Base-by-base conservation (phyloP, 495 filamentous ascomycete genomes). In the Xylaria longipes region DNA sequence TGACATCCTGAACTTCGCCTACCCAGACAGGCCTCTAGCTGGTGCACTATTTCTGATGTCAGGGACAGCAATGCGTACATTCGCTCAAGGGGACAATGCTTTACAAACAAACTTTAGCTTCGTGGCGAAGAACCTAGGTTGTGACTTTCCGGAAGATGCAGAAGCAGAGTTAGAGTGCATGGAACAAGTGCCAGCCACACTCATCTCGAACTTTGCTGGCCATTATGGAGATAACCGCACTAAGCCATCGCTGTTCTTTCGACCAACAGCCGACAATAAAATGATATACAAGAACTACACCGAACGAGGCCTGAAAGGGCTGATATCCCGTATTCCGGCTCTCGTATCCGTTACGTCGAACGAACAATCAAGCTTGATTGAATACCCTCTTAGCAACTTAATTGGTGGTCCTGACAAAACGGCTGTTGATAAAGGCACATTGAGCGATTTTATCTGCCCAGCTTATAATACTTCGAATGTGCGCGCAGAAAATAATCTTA, bases 251-350 rank as follows among this genome's bases (percentile, higher is more conserved):
- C 69, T 86, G 15, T 76, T 78, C 43, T 87, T 86, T 72, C 79
- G 80, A 37, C 82, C 82, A 20, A 76, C 79, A 0, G 80, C 76
- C 0, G 86, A 88, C 72, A 77, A 82, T 20, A 73, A 60, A n/a
- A 71, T 75, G 29, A 78, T 84, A 41, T 85, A 84, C 62, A 71
- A 79, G 35, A 85, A 88, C 70, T 85, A 87, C 65, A 84, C 83
- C 8, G 65, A 69, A 14, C 72, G 77, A 20, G 79, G 79, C 15
- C 33, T 64, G 33, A 50, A 48, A 29, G 77, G 80, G 5, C 27
- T 73, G 15, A 58, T 77, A 15, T 72, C 80, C 25, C 74, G 71
- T 22, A 61, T 77, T 5, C 83, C 85, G 39, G 78, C 82, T 0
- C 81, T 87, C 15, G 76, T 84, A 43, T 81, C 80, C 11, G 77